phyloP scores from a whole-genome alignment of 2,329 filamentous ascomycete species.

The Pezicula radicicola region DNA sequence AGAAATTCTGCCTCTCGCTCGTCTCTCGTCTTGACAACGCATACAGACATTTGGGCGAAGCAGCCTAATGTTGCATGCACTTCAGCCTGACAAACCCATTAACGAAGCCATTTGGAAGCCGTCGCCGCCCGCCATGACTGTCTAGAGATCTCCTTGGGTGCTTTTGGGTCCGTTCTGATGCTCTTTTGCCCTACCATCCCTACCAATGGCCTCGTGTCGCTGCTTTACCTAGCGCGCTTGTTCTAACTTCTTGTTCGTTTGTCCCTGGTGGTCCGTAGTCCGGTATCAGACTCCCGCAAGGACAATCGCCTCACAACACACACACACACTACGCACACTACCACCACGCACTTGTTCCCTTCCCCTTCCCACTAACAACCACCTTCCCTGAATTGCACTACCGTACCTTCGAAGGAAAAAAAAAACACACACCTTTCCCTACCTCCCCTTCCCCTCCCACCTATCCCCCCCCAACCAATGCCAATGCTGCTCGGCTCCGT shows the following conservation, averaged over 20 bases:
- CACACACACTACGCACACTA: not conserved
- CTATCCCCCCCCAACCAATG: conserved; percentile 21
- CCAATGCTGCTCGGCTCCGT: conserved; percentile 18
- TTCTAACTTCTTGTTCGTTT: conserved; percentile 22
- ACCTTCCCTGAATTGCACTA: not conserved
- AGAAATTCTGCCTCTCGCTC: not conserved
- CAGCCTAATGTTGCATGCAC: not conserved
- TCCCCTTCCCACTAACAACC: too few species aligned
- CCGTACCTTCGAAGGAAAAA: not conserved
- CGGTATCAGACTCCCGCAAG: not conserved
- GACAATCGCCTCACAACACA: not conserved
- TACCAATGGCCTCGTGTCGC: conserved; percentile 4
- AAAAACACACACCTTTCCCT: not conserved
- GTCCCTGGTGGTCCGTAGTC: not conserved
- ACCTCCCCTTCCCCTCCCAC: conserved; percentile 10
- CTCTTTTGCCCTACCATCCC: too few species aligned
- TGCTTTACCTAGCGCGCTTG: conserved; percentile 34
- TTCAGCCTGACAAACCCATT: not conserved
- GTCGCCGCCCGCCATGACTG: too few species aligned
- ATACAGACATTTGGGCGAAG: not conserved
- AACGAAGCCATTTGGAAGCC: too few species aligned
- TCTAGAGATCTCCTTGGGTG: too few species aligned
- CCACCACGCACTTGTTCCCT: not conserved
- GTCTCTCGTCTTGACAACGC: not conserved
- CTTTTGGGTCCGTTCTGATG: too few species aligned